These are phyloP conservation scores for Phytophthora capsici DNA, from an alignment of 352 stramenopile species.

Conservation along the genomic window DNA sequence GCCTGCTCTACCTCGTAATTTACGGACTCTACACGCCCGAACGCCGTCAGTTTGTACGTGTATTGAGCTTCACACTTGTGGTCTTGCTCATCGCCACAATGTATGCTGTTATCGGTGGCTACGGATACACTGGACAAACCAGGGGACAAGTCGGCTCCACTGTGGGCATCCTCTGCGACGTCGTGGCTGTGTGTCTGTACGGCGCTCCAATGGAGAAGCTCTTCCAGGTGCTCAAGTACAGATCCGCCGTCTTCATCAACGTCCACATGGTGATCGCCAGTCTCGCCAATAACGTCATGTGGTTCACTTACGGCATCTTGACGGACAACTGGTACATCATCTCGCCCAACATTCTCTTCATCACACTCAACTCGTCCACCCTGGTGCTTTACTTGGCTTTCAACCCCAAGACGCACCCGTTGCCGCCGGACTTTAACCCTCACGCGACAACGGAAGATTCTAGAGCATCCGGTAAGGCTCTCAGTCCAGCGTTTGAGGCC, in stretches of 20 bases:
- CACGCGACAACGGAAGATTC: not conserved
- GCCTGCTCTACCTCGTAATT: slow-evolving; percentile 44
- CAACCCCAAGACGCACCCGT: slow-evolving; percentile 27
- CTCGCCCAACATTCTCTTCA: slow-evolving; percentile 34
- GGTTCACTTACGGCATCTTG: slow-evolving; percentile 49
- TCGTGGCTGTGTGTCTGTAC: slow-evolving; percentile 36
- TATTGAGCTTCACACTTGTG: slow-evolving; percentile 19
- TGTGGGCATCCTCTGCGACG: slow-evolving; percentile 34
- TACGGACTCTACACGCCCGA: slow-evolving; percentile 53
- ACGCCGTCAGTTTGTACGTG: slow-evolving; percentile 18
- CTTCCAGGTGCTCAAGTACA: slow-evolving; percentile 47
- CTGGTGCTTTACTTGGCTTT: slow-evolving; percentile 31
- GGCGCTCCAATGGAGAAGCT: slow-evolving; percentile 51
- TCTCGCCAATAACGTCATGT: slow-evolving; percentile 51
- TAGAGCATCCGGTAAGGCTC: too few species aligned
- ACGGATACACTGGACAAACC: slow-evolving; percentile 35
- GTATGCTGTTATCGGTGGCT: slow-evolving; percentile 40
- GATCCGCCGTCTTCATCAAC: slow-evolving; percentile 44
- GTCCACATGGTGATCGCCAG: slow-evolving; percentile 52
- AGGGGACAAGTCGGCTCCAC: slow-evolving; percentile 30
- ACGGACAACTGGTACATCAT: slow-evolving; percentile 35
- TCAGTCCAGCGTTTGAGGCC: slow-evolving; percentile 9
- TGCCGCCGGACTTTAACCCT: slow-evolving; percentile 16
- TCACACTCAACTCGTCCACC: slow-evolving; percentile 30
- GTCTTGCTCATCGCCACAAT: slow-evolving; percentile 29